Evolutionary conservation across 192 early-diverging fungal genomes (phyloP), one percentile per base, ranked within the genome.

Genomic region (Jimgerdemannia flammicorona): DNA sequence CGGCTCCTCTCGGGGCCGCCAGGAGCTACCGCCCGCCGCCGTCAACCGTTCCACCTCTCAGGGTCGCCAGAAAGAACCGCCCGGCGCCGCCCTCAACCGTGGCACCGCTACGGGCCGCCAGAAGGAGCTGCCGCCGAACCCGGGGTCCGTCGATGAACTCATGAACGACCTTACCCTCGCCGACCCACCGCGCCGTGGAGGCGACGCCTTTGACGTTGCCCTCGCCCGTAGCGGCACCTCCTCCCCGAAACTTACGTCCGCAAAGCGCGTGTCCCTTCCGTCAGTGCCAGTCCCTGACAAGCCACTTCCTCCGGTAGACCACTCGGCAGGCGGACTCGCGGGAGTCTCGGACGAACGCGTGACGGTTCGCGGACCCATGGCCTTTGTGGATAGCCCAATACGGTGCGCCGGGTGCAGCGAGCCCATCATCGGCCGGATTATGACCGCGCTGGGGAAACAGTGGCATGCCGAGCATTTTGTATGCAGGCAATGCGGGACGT

Each of bases 391-490:
- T 59, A 14, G 14, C 14, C 6, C 71, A 40, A 43, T 74, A 11
- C 68, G 67, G 14, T 88, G 87, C 63, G 78, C 76, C 0, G 83
- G 82, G 20, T 88, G 87, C 64, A 72, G 81, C 17, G 77, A 87
- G 68, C 72, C 82, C 11, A 83, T 87, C 43, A 66, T 74, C 8
- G 87, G 85, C 0, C 79, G 73, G 43, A 78, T 83, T 44, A 84
- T 89, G 18, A 78, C 80, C 40, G 86, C 88, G 3, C 79, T 86
- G 79, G 82, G 80, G n/a, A 85, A 86, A 42, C 76, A 79, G 44
- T 90, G 88, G 88, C 88, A 90, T 71, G 75, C 86, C 18, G 78
- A 81, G 18, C 84, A 85, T 69, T 90, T 90, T 72, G 78, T 77
- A 1, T 90, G 88, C 69, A 74, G 64, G 44, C 18, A 84, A 10